Evolutionary conservation across 768 basidiomycete species (phyloP).

Genomic region (Rhodotorula toruloides): DNA sequence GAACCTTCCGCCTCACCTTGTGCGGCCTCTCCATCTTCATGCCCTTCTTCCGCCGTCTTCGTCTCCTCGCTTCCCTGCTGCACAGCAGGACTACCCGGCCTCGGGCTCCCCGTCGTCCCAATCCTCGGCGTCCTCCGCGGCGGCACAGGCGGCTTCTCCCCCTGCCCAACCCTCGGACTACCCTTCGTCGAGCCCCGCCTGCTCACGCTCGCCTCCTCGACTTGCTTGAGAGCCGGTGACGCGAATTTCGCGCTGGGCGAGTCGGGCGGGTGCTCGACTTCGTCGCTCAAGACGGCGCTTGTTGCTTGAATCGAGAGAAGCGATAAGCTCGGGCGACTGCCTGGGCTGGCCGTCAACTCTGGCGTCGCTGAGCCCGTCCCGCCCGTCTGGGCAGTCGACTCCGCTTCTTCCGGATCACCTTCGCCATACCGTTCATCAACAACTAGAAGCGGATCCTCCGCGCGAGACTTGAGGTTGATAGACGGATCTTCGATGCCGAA

Average conservation of each 20-base stretch:
- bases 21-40: no score
- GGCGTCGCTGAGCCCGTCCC: constrained; percentile 1
- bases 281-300: neutral
- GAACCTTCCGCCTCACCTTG: no score
- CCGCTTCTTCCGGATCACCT: neutral
- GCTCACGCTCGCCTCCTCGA: neutral
- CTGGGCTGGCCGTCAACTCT: constrained; percentile 3
- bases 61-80: no score
- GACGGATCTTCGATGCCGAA: constrained; percentile 38
- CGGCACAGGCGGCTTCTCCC: no score
- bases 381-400: neutral
- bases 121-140: neutral
- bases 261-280: constrained; percentile 6
- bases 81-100: no score
- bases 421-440: constrained; percentile 12
- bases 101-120: neutral
- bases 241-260: neutral
- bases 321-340: neutral
- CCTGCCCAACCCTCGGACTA: constrained; percentile 5
- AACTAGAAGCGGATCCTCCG: constrained; percentile 21
- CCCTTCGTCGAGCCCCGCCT: neutral
- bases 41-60: no score
- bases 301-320: neutral
- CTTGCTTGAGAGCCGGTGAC: neutral
- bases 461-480: constrained; percentile 8